Percentiles rank a stretch among this genome's conserved stretches.
phyloP scores from a whole-genome alignment of 352 stramenopile species.

The Peronospora destructor region DNA sequence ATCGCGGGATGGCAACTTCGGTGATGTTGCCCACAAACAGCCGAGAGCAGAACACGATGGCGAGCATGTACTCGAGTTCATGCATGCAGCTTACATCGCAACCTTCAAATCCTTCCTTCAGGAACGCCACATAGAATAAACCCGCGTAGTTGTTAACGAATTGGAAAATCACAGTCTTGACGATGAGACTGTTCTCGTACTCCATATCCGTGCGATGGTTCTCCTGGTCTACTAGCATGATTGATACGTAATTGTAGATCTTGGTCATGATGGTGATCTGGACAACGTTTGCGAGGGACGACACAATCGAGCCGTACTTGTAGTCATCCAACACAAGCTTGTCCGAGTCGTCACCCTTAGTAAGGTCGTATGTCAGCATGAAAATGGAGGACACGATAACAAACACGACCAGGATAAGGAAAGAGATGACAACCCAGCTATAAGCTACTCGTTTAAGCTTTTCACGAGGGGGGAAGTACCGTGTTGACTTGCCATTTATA shows the following conservation, averaged over 20 bases:
- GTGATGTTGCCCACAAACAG: conserved; percentile 78
- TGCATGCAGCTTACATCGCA: conserved; percentile 76
- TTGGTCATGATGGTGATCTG: conserved; percentile 89
- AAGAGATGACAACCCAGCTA: conserved; percentile 70
- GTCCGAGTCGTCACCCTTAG: conserved; percentile 48
- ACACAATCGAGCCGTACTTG: conserved; percentile 64
- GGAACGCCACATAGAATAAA: conserved; percentile 91
- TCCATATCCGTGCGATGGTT: conserved; percentile 88
- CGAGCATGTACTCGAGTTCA: conserved; percentile 86
- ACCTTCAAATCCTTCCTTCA: conserved; percentile 77
- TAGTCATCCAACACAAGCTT: conserved; percentile 57
- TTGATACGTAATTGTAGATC: conserved; percentile 86
- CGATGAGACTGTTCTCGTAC: conserved; percentile 89
- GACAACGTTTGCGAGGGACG: conserved; percentile 60
- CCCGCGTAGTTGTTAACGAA: conserved; percentile 94
- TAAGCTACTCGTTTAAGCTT: conserved; percentile 68
- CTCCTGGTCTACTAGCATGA: conserved; percentile 88
- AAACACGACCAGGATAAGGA: conserved; percentile 73
- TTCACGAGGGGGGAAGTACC: conserved; percentile 59
- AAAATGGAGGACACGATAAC: conserved; percentile 71
- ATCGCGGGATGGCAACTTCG: conserved; percentile 63
- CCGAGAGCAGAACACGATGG: conserved; percentile 88
- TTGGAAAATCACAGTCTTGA: conserved; percentile 94
- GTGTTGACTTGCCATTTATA: conserved; percentile 61
- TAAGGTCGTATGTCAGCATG: conserved; percentile 68